Base-by-base conservation (phyloP, 345 rosid species). In the Arabidopsis suecica region DNA sequence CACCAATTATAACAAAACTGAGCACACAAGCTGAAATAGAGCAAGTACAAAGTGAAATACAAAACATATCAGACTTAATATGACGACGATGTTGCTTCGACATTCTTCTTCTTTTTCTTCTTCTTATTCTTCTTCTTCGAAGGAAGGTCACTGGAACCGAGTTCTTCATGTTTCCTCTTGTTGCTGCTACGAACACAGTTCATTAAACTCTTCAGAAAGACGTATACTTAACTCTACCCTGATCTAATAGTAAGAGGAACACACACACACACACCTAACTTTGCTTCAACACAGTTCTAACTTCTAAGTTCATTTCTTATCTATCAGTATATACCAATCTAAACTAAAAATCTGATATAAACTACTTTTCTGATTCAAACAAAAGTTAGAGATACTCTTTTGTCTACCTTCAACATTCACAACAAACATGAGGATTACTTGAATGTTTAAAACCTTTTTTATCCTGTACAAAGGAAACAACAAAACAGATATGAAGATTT, bases 51-150 rank as follows among this genome's bases (percentile, higher is more conserved):
- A 10, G 5, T 7, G 25, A 42, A 61, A 50, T 25, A 34, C 40
- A 44, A 8, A 36, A 36, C 47, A 49, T 48, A 54, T 11, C 38
- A 48, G 23, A 71, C 57, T 49, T 65, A 20, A 32, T 50, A n/a
- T 23, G 69, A 51, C 0, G 69, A 50, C 0, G 59, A 13, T 33
- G 73, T 32, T 49, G 70, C 42, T 34, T 66, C 48, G 2, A 14
- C 37, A 18, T 53, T 61, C 47, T 61, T 69, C 30, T 62, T 36
- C 22, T 58, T 59, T 5, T 37, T 68, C 48, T 81, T 75, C 58
- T 87, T 89, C 66, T 83, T 84, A 80, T 86, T 93, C 79, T 87
- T 87, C 86, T 89, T 89, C 78, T 86, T 87, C 0, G 89, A 81
- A 58, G 89, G 83, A 76, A 77, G 78, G 82, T 82, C 80, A 79